phyloP scores from a whole-genome alignment of 345 rosid genomes.

The Bruguiera gymnorhiza region DNA sequence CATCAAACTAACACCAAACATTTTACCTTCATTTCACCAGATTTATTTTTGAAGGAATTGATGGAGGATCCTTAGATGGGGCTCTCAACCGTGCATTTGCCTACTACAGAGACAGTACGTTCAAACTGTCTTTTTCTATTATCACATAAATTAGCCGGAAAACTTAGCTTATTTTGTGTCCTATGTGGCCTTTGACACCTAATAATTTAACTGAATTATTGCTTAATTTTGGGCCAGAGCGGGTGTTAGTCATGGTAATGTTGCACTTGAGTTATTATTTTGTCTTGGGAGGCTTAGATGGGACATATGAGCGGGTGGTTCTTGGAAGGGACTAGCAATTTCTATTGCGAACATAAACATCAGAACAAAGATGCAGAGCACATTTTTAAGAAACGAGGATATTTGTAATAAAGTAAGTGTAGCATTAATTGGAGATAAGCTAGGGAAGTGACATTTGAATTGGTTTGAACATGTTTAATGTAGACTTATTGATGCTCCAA shows the following conservation, averaged over 20 bases:
- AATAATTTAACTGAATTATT: no score
- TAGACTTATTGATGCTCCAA: no score
- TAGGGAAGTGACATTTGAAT: no score
- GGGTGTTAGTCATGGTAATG: no score
- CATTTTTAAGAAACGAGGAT: no score
- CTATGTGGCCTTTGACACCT: neutral
- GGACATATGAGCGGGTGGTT: neutral
- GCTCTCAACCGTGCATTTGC: conserved; percentile 55
- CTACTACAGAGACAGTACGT: conserved; percentile 44
- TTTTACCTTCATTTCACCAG: conserved; percentile 17
- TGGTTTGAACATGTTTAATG: no score
- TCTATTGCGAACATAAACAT: no score
- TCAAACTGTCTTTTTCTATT: neutral
- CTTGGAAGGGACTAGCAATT: neutral
- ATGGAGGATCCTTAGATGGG: conserved; percentile 46
- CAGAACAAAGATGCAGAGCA: no score
- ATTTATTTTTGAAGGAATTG: conserved; percentile 59
- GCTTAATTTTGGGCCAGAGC: neutral
- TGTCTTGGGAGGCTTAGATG: no score
- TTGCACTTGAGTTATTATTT: no score
- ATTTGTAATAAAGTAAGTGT: no score
- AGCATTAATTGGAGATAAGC: no score
- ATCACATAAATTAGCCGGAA: neutral
- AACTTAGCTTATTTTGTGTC: neutral
- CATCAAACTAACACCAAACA: neutral